Base-by-base conservation (phyloP, 805 yeast species). In the Starmerella scarabaei region DNA sequence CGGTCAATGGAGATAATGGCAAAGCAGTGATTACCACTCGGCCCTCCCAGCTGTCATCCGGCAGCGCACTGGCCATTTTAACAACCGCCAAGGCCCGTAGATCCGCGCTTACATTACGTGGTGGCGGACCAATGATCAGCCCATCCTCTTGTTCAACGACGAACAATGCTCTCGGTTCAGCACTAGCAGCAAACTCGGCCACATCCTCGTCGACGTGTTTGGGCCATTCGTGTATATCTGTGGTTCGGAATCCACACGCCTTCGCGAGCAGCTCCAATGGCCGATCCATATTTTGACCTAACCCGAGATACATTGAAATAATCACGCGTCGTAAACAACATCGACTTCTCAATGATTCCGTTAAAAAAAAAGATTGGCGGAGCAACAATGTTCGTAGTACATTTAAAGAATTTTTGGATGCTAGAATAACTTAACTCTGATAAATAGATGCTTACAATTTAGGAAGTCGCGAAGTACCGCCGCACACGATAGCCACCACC, bases 1-100 rank as follows among this genome's bases (percentile, higher is more conserved):
- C 69, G 19, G 83, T 57, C 21, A 85, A 58, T 4, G 30, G 40
- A n/a, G n/a, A 9, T 11, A 42, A 18, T 2, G 51, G 51, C 24
- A 47, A 3, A 7, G 42, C 36, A 16, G 27, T 34, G 5, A 36
- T 27, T 9, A 37, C 38, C 3, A 47, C 47, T 18, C 30, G 21
- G 2, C 21, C 16, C 17, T 34, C 41, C 47, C 48, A 43, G 18
- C 34, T 27, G 8, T 41, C 32, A 2, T 20, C 19, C 2, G 36
- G 24, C 3, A 48, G 28, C 3, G 28, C 11, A 1, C 50, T 48
- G 1, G 35, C 7, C 12, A 37, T 40, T 30, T 48, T 48, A 3
- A 37, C 45, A 1, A 48, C 24, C 1, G 36, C 48, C n/a, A 48
- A 23, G 1, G 32, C 38, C 16, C 46, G 40, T 11, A 6, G 12